Evolutionary conservation across 257 asterid genomes (phyloP), one percentile per base, ranked within the genome.

Genomic region (Agastache rugosa): DNA sequence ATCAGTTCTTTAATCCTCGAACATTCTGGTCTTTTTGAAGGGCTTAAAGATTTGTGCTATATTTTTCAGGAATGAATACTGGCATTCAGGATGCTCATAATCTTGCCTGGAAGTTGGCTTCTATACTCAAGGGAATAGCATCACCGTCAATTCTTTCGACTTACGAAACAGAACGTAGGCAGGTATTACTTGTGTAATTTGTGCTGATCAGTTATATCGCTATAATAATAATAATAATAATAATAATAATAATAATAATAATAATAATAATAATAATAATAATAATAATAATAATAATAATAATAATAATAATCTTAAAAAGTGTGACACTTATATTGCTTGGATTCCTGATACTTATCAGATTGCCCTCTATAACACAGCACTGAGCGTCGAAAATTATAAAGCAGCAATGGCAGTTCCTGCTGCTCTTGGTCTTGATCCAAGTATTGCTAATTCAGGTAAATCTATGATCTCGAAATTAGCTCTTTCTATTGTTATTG

Each of bases 31-130:
- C 35, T 11, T 19, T 16, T 37, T 67, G 29, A 73, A 61, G 35
- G 71, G 61, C 74, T 69, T n/a, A 78, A 23, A 16, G 31, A 62
- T 44, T 35, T 67, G 2, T 39, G 27, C 67, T 61, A 11, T 65
- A 71, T 74, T 68, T 76, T 65, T 42, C 83, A 92, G 99, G 99
- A 74, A 92, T 94, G 99, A 94, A 94, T 77, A 92, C 97, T 23
- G 97, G 99, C 61, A 89, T 94, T 83, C 99, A 94, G 84, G 99
- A 94, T 83, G 96, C 89, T 71, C 99, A 94, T 80, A 94, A 94
- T 78, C 97, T 92, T 80, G 96, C 99, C 39, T 94, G 99, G 99
- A 94, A 94, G 82, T 84, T 94, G 83, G 96, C 95, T 76, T 83
- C 85, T 82, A 89, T 92, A 55, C 78, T 87, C 67, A 76, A 80